Percentiles rank a stretch among this genome's conserved stretches.
phyloP scores from a whole-genome alignment of 371 early-diverging fungal species.

The Mucor sp. region DNA sequence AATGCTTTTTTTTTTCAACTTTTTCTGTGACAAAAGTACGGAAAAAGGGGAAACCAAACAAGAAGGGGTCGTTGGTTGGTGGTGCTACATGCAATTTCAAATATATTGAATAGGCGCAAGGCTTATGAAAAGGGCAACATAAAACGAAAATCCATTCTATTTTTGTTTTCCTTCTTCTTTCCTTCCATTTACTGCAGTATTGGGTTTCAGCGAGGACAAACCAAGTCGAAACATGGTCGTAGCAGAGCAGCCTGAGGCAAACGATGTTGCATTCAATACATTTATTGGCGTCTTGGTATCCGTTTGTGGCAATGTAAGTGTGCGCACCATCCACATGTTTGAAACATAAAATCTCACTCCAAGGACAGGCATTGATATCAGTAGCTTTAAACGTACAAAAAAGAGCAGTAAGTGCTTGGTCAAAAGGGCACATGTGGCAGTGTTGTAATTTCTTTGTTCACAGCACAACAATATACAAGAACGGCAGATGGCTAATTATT shows the following conservation, averaged over 20 bases:
- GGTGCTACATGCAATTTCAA: neutral
- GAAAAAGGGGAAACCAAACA: neutral
- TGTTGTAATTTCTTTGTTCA: neutral
- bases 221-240: neutral
- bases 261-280: constrained; percentile 37
- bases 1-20: neutral
- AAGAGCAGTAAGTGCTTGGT: constrained; percentile 54
- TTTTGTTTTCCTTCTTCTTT: neutral
- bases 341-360: neutral
- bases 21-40: neutral
- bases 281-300: constrained; percentile 68
- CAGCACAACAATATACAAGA: constrained; percentile 56
- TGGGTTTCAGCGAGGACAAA: neutral
- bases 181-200: neutral
- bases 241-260: constrained; percentile 4
- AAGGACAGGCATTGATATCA: constrained; percentile 61
- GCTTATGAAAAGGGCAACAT: neutral
- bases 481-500: constrained; percentile 44
- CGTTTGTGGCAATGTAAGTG: constrained; percentile 63
- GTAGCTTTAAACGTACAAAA: constrained; percentile 75
- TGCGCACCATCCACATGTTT: neutral
- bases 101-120: neutral
- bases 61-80: constrained; percentile 1
- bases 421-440: neutral
- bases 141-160: neutral